Percentiles rank a stretch among this genome's conserved stretches.
These are phyloP conservation scores for Diplocarpon mali DNA, from an alignment of 2,329 filamentous ascomycete genomes.

Conservation along the genomic window DNA sequence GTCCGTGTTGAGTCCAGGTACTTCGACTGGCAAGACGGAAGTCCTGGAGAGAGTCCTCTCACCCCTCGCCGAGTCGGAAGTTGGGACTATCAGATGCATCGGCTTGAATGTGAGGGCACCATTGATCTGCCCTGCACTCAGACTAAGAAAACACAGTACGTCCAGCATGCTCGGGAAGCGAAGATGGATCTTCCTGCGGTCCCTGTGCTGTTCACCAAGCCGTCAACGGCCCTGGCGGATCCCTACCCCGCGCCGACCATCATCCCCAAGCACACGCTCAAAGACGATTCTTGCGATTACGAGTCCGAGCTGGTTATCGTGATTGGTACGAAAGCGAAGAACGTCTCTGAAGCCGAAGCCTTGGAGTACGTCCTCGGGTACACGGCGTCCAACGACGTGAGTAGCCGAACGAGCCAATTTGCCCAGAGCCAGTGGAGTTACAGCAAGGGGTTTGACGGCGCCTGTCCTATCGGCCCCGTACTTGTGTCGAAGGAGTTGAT, in stretches of 20 bases:
- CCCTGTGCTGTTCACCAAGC: constrained; percentile 29
- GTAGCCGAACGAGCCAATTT: constrained; percentile 39
- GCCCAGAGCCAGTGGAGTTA: constrained; percentile 39
- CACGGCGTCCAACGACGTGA: constrained; percentile 45
- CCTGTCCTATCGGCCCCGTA: constrained; percentile 38
- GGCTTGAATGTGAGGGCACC: constrained; percentile 34
- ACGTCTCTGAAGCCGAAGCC: constrained; percentile 36
- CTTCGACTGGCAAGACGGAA: constrained; percentile 36
- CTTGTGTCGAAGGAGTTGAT: constrained; percentile 36
- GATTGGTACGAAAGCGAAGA: constrained; percentile 36
- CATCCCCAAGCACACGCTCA: constrained; percentile 35
- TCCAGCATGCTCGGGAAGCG: constrained; percentile 35
- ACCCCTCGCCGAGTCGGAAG: constrained; percentile 33
- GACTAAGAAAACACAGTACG: constrained; percentile 27
- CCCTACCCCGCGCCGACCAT: constrained; percentile 30
- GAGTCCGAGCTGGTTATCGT: constrained; percentile 41
- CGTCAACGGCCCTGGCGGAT: constrained; percentile 19
- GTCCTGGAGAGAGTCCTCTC: constrained; percentile 34
- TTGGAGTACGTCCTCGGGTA: constrained; percentile 43
- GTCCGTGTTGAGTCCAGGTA: constrained; percentile 45
- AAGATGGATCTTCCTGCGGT: constrained; percentile 33
- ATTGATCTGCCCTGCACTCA: neutral
- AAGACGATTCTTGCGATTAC: constrained; percentile 36
- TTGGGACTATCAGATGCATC: constrained; percentile 38
- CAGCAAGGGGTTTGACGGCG: constrained; percentile 39